These are phyloP conservation scores for Logfia minima DNA, from an alignment of 129 eudicot genomes.

Conservation along the genomic window DNA sequence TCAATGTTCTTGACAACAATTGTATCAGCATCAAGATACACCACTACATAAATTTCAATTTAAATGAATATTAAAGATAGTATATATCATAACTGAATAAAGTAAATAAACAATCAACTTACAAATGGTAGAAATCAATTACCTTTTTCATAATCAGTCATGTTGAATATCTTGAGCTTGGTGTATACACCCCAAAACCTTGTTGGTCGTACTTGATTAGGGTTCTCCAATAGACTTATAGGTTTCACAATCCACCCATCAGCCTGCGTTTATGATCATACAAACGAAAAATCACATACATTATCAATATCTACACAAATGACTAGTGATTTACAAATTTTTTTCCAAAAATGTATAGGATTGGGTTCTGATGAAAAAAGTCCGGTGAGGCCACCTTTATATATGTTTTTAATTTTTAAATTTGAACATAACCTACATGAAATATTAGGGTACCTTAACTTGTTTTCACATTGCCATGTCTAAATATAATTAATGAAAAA, in stretches of 20 bases:
- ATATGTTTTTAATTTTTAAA: no score
- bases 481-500: background rate
- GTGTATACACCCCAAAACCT: conserved; percentile 99
- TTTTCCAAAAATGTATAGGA: no score
- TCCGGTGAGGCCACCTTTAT: no score
- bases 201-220: conserved; percentile 86
- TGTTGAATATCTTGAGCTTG: conserved; percentile 87
- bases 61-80: background rate
- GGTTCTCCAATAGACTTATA: conserved; percentile 78
- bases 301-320: background rate
- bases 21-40: conserved; percentile 97
- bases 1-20: conserved; percentile 84
- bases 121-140: background rate
- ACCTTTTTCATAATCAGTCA: conserved; percentile 90
- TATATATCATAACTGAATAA: background rate
- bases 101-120: background rate
- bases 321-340: no score
- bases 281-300: background rate
- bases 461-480: no score
- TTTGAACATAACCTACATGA: no score
- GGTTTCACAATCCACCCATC: conserved; percentile 91
- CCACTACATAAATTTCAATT: conserved; percentile 49
- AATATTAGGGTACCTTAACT: no score
- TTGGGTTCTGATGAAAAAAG: no score
- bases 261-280: conserved; percentile 45